These are phyloP conservation scores for Wickerhamomyces sp. DNA, from an alignment of 1,139 yeast genomes.

Conservation along the genomic window DNA sequence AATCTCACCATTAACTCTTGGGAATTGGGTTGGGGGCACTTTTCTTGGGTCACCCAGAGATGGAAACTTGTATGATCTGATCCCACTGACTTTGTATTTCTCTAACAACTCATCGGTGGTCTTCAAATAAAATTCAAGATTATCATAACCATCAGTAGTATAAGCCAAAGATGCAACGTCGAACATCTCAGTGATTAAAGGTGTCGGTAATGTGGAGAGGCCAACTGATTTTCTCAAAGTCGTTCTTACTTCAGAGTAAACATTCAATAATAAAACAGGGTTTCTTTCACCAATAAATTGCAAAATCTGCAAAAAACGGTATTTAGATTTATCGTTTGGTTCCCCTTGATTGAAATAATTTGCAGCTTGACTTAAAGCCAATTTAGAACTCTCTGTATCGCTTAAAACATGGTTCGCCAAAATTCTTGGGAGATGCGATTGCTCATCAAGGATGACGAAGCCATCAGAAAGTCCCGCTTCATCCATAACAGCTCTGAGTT, in stretches of 20 bases:
- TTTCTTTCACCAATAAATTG: conserved; percentile 36
- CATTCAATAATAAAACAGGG: conserved; percentile 37
- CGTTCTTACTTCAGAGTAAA: conserved; percentile 41
- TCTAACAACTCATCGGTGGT: conserved; percentile 21
- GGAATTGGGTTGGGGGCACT: not conserved
- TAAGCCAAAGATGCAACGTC: conserved; percentile 30
- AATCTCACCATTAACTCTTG: not conserved
- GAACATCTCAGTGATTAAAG: conserved; percentile 27
- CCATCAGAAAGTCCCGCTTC: conserved; percentile 41
- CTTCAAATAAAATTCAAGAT: conserved; percentile 16
- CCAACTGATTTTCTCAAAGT: conserved; percentile 36
- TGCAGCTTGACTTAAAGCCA: conserved; percentile 51
- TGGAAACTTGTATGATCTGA: conserved; percentile 18
- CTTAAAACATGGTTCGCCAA: conserved; percentile 46
- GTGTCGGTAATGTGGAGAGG: conserved; percentile 23
- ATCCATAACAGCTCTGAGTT: conserved; percentile 41
- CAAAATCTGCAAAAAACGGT: conserved; percentile 50
- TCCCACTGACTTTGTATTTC: conserved; percentile 29
- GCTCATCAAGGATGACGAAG: conserved; percentile 1
- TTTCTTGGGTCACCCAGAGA: too few species aligned
- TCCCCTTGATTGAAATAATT: conserved; percentile 45
- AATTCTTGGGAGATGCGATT: conserved; percentile 40
- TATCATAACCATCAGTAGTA: conserved; percentile 27
- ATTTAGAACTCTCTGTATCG: conserved; percentile 38
- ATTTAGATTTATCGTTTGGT: conserved; percentile 47